Evolutionary conservation across 352 stramenopile species (phyloP), one percentile per base, ranked within the genome.

Genomic region (Stephanocyclus meneghinianus): DNA sequence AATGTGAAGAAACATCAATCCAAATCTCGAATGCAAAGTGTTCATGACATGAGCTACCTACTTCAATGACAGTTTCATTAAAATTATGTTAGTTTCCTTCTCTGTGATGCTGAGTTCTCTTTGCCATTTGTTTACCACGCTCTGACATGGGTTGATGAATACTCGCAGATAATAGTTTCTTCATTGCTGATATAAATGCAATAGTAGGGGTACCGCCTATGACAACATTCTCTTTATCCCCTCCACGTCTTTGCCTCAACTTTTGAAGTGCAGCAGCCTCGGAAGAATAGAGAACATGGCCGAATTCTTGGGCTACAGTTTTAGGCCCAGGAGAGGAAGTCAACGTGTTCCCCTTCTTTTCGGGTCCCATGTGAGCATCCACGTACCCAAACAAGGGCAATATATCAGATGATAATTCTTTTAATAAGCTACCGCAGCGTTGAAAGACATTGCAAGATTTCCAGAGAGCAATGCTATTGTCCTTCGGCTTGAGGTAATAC

Each of bases 271-370:
- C 69, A 51, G 32, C 47, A 47, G 45, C 35, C 47, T 76, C 69
- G 9, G 69, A 76, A 4, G 69, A 71, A 35, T 71, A 76, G n/a
- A 76, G 37, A 18, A 76, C 44, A 47, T 53, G 69, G 15, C 69
- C 69, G 57, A 62, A 76, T 6, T 76, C 21, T 76, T 59, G 44
- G 4, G 45, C 35, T 26, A 76, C 60, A 32, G 47, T 65, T 11
- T 61, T 60, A 32, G 16, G 6, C 50, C n/a, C 35, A 5, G 68
- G 68, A 69, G 35, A 32, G 13, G 55, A 40, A 15, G 26, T 62
- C 26, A 62, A 4, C 11, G 13, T 32, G 26, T 59, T 32, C 10
- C n/a, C 9, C 11, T 59, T 59, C n/a, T 59, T 32, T 59, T 32
- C 18, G 4, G 16, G 3, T 32, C 18, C 8, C 29, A 15, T 2